Evolutionary conservation across 495 filamentous ascomycete genomes (phyloP).

Genomic region (Neurospora discreta): DNA sequence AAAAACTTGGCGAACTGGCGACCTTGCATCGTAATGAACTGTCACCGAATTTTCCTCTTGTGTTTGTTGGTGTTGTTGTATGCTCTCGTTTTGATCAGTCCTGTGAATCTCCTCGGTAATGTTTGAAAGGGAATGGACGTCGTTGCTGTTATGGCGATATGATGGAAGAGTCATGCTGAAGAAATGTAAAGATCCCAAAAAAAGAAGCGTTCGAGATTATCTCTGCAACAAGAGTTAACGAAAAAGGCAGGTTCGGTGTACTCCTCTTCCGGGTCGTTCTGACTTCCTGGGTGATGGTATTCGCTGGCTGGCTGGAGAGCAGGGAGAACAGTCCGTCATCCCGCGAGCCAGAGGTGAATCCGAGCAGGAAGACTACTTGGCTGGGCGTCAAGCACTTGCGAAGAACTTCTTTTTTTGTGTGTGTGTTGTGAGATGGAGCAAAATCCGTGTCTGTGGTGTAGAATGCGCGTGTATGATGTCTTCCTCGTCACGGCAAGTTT

Average conservation of each 20-base stretch:
- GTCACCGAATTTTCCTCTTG: neutral
- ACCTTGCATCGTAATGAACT: neutral
- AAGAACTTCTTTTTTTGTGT: neutral
- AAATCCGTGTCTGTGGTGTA: neutral
- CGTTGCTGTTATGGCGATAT: neutral
- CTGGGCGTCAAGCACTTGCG: neutral
- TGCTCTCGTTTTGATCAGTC: neutral
- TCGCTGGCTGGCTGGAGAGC: neutral
- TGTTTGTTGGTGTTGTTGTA: neutral
- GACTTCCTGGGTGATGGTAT: neutral
- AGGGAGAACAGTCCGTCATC: neutral
- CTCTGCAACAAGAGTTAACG: neutral
- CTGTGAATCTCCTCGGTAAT: neutral
- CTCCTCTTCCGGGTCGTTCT: neutral
- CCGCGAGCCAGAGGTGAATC: neutral
- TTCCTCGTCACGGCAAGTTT: neutral
- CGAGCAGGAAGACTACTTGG: neutral
- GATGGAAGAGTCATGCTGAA: neutral
- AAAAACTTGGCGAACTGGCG: neutral
- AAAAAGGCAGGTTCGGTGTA: neutral
- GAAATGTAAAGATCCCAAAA: neutral
- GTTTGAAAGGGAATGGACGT: neutral
- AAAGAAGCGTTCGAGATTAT: neutral
- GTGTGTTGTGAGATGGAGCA: no score
- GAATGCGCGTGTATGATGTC: neutral